phyloP scores from a whole-genome alignment of 208 protist species.

The Lotmaria passim region DNA sequence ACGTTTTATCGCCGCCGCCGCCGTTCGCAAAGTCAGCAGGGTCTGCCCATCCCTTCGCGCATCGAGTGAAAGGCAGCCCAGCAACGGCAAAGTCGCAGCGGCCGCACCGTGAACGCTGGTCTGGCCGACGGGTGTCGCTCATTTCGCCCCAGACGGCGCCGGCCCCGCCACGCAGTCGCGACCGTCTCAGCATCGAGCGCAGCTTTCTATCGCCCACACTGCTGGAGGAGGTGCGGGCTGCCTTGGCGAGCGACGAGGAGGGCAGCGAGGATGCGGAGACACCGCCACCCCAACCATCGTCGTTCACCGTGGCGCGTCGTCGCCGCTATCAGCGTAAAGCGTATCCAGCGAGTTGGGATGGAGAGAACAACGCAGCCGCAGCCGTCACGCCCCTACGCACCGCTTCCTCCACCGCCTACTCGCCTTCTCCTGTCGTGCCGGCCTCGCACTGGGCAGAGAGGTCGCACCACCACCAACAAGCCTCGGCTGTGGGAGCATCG shows the following conservation, averaged over 20 bases:
- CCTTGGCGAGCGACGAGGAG: constrained; percentile 21
- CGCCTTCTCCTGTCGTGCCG: constrained; percentile 1
- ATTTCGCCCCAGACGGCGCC: background rate
- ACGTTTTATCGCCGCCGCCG: constrained; percentile 2
- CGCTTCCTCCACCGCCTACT: constrained; percentile 9
- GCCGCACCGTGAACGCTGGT: background rate
- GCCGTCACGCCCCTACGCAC: constrained; percentile 13
- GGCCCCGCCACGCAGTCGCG: constrained; percentile 6
- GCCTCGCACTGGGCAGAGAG: background rate
- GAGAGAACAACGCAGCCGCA: background rate
- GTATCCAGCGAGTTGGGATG: background rate
- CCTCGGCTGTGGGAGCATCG: too few species aligned
- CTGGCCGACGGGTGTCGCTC: constrained; percentile 19
- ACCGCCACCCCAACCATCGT: background rate
- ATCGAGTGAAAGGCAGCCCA: background rate
- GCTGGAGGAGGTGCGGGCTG: constrained; percentile 21
- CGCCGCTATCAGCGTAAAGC: constrained; percentile 19
- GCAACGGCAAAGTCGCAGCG: background rate
- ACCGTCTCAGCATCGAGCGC: constrained; percentile 15
- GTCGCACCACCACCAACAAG: background rate
- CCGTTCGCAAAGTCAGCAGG: background rate
- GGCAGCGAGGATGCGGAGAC: background rate
- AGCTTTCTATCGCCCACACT: constrained; percentile 25
- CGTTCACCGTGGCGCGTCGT: too few species aligned
- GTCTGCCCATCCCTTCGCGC: background rate